Conservation (phyloP, 1,284 basidiomycete species). For the Anthracocystis setariae region DNA sequence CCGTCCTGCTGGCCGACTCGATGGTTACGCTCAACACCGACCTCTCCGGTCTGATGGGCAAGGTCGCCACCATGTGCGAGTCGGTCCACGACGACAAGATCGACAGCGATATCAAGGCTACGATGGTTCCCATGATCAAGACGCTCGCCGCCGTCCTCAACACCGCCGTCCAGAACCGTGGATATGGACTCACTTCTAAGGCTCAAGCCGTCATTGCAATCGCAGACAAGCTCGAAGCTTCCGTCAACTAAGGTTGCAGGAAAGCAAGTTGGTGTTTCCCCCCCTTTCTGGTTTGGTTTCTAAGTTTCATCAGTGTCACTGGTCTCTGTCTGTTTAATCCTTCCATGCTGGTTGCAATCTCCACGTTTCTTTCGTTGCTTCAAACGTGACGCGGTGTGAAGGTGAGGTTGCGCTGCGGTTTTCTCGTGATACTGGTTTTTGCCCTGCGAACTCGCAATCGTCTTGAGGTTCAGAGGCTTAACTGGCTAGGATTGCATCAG, state of each 20-base stretch:
- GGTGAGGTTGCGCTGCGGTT: too few species aligned
- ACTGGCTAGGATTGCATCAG: too few species aligned
- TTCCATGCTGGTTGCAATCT: too few species aligned
- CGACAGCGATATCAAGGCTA: conserved; percentile 9
- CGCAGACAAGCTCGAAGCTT: conserved; percentile 11
- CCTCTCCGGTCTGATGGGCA: conserved; percentile 5
- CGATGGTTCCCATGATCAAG: conserved; percentile 12
- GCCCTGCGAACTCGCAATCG: too few species aligned
- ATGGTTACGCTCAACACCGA: conserved; percentile 11
- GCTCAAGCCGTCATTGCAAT: not conserved
- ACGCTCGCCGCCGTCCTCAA: not conserved
- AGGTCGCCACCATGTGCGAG: conserved; percentile 17
- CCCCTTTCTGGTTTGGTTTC: too few species aligned
- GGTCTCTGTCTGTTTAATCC: too few species aligned
- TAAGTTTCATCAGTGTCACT: too few species aligned
- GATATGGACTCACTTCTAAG: conserved; percentile 4
- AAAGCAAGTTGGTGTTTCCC: too few species aligned
- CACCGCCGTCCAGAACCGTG: conserved; percentile 2
- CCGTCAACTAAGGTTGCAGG: conserved; percentile 6
- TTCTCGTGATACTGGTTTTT: too few species aligned
- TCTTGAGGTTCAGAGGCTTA: too few species aligned
- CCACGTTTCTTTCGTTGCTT: too few species aligned
- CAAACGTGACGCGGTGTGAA: too few species aligned
- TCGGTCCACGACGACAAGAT: conserved; percentile 1
- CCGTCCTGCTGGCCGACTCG: conserved; percentile 16